phyloP scores from a whole-genome alignment of 441 rosid genomes.

The Pelargonium citronellum region DNA sequence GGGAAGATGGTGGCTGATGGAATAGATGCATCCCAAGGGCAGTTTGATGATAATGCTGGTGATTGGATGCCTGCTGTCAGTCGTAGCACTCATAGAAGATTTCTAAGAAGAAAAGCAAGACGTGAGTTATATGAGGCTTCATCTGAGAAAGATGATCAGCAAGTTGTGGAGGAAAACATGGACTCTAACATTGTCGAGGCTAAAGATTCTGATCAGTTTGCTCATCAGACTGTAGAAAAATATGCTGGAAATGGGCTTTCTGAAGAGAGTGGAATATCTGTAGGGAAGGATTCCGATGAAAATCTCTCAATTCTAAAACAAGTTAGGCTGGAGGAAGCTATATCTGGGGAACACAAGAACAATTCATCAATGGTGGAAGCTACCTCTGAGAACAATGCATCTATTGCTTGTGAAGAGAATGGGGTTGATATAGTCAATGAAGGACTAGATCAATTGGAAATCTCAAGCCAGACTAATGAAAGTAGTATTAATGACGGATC shows the following conservation, averaged over 20 bases:
- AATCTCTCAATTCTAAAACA: constrained; percentile 43
- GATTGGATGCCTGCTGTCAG: constrained; percentile 91
- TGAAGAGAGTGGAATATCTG: constrained; percentile 27
- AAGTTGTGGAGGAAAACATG: constrained; percentile 38
- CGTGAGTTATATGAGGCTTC: constrained; percentile 44
- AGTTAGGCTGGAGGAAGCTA: constrained; percentile 65
- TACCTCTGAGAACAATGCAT: constrained; percentile 20
- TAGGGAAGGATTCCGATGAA: constrained; percentile 27
- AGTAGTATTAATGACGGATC: constrained; percentile 43
- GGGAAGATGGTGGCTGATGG: constrained; percentile 86
- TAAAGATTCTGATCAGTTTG: constrained; percentile 18
- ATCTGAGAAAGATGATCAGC: constrained; percentile 51
- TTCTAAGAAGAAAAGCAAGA: constrained; percentile 65
- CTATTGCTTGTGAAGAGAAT: constrained; percentile 28
- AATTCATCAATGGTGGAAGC: constrained; percentile 17
- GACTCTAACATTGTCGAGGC: constrained; percentile 23
- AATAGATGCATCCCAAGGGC: constrained; percentile 74
- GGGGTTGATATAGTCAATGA: constrained; percentile 25
- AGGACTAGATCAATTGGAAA: constrained; percentile 40
- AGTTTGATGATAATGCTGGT: constrained; percentile 45
- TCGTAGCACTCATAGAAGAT: constrained; percentile 77
- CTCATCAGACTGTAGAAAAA: constrained; percentile 26
- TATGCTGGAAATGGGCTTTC: constrained; percentile 21
- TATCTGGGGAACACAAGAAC: constrained; percentile 17
- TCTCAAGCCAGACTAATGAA: constrained; percentile 46